phyloP scores from a whole-genome alignment of 2,329 filamentous ascomycete species.

The Bipolaris zeicola region DNA sequence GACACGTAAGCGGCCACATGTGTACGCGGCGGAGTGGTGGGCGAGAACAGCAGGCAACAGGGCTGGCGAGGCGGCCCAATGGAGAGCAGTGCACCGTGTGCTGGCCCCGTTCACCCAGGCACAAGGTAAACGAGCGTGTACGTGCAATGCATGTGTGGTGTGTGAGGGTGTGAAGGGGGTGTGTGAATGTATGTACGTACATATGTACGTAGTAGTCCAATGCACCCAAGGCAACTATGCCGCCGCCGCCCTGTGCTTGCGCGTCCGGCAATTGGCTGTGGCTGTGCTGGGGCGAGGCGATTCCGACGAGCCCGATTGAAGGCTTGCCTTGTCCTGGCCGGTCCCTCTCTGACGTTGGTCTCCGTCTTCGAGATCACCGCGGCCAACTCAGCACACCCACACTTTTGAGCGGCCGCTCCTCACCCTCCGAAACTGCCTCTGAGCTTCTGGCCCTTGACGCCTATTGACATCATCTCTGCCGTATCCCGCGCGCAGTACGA shows the following conservation, averaged over 20 bases:
- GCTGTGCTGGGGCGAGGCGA: conserved; percentile 19
- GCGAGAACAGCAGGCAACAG: conserved; percentile 7
- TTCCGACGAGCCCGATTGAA: conserved; percentile 15
- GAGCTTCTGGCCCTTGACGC: conserved; percentile 6
- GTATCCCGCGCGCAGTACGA: conserved; percentile 5
- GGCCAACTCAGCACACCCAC: conserved; percentile 14
- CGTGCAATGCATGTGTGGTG: neutral
- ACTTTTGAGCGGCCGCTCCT: conserved; percentile 15
- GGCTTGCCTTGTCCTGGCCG: neutral
- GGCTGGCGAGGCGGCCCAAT: conserved; percentile 4
- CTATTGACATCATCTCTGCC: conserved; percentile 2
- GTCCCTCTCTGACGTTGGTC: conserved; percentile 16
- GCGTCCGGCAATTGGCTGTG: conserved; percentile 19
- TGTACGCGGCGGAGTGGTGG: conserved; percentile 13
- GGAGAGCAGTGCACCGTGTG: neutral
- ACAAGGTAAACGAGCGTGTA: neutral
- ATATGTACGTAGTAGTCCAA: neutral
- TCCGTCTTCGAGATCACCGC: conserved; percentile 6
- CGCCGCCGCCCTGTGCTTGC: conserved; percentile 7
- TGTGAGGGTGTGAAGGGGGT: neutral
- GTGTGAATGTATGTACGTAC: neutral
- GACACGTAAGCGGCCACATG: conserved; percentile 26
- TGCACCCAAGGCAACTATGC: neutral
- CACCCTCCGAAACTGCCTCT: neutral
- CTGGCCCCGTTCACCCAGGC: too few species aligned